phyloP scores from a whole-genome alignment of 805 yeast species.

The Saccharomycopsis oosterbeekiorum region DNA sequence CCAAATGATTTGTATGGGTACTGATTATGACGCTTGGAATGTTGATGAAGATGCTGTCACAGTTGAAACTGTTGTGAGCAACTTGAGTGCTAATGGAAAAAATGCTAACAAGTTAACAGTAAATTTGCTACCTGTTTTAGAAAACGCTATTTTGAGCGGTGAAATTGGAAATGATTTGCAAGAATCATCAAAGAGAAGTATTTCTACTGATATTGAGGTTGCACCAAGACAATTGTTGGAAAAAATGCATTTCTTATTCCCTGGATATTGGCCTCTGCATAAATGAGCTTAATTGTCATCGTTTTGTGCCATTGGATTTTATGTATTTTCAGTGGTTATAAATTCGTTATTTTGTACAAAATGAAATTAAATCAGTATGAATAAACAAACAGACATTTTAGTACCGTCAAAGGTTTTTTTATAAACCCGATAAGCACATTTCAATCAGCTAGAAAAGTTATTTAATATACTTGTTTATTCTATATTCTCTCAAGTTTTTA shows the following conservation, averaged over 20 bases:
- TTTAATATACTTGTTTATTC: neutral
- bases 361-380: no score
- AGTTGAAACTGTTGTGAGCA: constrained; percentile 92
- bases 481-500: neutral
- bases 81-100: constrained; percentile 74
- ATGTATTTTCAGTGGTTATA: neutral
- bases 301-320: neutral
- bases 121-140: constrained; percentile 55
- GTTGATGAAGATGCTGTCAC: constrained; percentile 93
- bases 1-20: constrained; percentile 98
- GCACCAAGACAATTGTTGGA: constrained; percentile 63
- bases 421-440: no score
- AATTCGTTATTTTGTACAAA: no score
- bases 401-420: no score
- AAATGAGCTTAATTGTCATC: constrained; percentile 5
- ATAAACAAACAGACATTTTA: no score
- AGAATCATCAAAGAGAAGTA: constrained; percentile 73
- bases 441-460: no score
- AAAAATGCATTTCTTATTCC: constrained; percentile 80
- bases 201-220: constrained; percentile 67
- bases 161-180: constrained; percentile 58
- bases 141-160: constrained; percentile 48
- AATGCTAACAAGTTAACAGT: constrained; percentile 78
- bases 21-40: constrained; percentile 99
- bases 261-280: constrained; percentile 70